phyloP scores from a whole-genome alignment of 1,284 basidiomycete species.

The Thecaphora thlaspeos region DNA sequence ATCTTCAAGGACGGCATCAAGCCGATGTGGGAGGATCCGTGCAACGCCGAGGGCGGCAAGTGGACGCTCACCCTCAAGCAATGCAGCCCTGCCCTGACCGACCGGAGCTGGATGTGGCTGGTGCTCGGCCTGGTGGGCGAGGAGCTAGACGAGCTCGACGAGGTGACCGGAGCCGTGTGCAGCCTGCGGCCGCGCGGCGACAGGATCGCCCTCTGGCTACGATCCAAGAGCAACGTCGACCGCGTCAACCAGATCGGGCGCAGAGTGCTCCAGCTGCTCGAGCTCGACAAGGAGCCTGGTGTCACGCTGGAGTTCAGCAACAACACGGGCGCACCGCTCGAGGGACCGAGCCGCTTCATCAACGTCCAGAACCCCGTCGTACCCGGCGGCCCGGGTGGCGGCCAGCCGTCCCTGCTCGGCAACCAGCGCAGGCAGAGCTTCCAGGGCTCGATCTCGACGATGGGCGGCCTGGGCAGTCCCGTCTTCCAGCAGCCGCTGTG shows the following conservation, averaged over 20 bases:
- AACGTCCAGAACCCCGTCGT: slow-evolving; percentile 10
- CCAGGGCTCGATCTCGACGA: too few species aligned
- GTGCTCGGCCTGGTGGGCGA: slow-evolving; percentile 88
- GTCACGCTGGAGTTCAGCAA: slow-evolving; percentile 28
- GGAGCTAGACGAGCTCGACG: slow-evolving; percentile 79
- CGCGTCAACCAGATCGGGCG: slow-evolving; percentile 77
- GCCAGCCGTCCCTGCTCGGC: too few species aligned
- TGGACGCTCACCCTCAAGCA: slow-evolving; percentile 87
- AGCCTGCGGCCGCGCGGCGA: slow-evolving; percentile 82
- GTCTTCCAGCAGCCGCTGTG: too few species aligned
- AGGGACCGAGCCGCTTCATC: slow-evolving; percentile 5
- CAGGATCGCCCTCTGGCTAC: slow-evolving; percentile 83
- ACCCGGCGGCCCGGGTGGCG: too few species aligned
- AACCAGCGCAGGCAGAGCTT: too few species aligned
- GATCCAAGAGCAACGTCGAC: slow-evolving; percentile 77
- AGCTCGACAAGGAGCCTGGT: slow-evolving; percentile 62
- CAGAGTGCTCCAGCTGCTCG: slow-evolving; percentile 75
- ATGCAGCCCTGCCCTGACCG: slow-evolving; percentile 72
- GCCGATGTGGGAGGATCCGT: slow-evolving; percentile 94
- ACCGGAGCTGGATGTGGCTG: slow-evolving; percentile 85
- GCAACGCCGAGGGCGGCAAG: slow-evolving; percentile 85
- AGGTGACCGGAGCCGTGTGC: slow-evolving; percentile 78
- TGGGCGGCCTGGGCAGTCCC: too few species aligned
- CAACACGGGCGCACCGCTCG: slow-evolving; percentile 11
- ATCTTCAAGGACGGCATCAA: slow-evolving; percentile 83